These are phyloP conservation scores for Colletotrichum euphorbiae DNA, from an alignment of 2,329 filamentous ascomycete species.

Conservation along the genomic window DNA sequence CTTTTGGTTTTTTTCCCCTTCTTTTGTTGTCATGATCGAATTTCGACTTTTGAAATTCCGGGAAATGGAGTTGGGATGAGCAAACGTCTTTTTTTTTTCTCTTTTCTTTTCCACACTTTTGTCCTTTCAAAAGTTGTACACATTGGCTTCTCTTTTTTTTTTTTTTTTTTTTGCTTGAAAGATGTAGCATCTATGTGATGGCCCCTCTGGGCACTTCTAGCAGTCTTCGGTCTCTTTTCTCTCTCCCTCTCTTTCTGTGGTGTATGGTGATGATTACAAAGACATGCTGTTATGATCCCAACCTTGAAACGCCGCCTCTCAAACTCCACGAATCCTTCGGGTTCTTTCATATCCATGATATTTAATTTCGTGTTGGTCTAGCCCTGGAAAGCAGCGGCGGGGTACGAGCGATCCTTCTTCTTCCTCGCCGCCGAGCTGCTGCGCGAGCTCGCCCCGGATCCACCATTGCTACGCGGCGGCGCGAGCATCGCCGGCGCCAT, in stretches of 20 bases:
- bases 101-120: conserved; percentile 6
- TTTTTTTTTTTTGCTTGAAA: conserved; percentile 14
- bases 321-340: background rate
- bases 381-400: conserved; percentile 66
- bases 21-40: background rate
- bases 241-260: background rate
- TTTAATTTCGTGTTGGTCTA: background rate
- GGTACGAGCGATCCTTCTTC: conserved; percentile 72
- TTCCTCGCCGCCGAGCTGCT: conserved; percentile 66
- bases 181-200: conserved; percentile 27
- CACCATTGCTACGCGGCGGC: conserved; percentile 44
- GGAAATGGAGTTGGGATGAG: conserved; percentile 26
- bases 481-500: conserved; percentile 55
- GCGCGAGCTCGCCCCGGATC: conserved; percentile 62
- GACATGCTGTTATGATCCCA: background rate
- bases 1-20: background rate
- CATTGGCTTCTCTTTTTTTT: conserved; percentile 23
- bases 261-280: conserved; percentile 19
- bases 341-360: background rate
- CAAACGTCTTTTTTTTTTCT: conserved; percentile 2
- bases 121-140: conserved; percentile 21
- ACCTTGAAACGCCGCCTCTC: background rate
- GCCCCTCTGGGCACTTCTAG: conserved; percentile 22
- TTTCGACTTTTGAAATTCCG: background rate
- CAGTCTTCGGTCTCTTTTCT: background rate